Conservation (phyloP, 2,329 filamentous ascomycete species). For the Dactylellina haptotyla region DNA sequence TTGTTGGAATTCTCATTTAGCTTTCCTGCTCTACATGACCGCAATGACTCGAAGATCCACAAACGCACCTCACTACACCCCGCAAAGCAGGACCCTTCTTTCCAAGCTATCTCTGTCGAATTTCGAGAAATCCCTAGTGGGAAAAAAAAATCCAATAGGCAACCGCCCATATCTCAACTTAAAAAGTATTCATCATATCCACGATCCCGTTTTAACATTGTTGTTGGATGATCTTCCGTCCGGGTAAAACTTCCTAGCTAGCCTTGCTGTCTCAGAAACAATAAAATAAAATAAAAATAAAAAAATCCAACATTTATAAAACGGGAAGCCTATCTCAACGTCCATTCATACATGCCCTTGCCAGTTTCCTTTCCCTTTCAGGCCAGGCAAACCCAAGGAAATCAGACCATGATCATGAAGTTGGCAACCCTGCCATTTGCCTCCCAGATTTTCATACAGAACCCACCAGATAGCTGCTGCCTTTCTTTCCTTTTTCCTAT, state of each 20-base stretch:
- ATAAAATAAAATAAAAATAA: conserved; percentile 10
- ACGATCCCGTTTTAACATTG: background rate
- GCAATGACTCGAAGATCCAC: too few species aligned
- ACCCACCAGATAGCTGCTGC: conserved; percentile 9
- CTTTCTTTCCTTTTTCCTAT: conserved; percentile 17
- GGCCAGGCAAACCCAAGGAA: conserved; percentile 38
- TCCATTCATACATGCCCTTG: conserved; percentile 33
- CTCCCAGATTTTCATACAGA: conserved; percentile 20
- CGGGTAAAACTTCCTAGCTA: conserved; percentile 47
- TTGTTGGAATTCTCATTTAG: background rate
- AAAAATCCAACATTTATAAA: conserved; percentile 17
- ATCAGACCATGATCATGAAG: conserved; percentile 46
- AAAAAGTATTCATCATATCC: background rate
- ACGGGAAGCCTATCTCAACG: conserved; percentile 53
- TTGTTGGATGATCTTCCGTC: conserved; percentile 25
- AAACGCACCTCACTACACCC: conserved; percentile 10
- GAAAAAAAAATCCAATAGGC: background rate
- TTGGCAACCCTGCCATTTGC: conserved; percentile 21
- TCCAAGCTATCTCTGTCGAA: conserved; percentile 14
- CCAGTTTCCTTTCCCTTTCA: background rate
- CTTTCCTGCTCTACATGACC: too few species aligned
- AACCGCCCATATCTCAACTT: background rate
- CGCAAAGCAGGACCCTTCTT: conserved; percentile 41
- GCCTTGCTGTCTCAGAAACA: conserved; percentile 19
- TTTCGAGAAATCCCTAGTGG: background rate